A percentile compares a stretch with the other conserved stretches of the same genome.
Conservation (phyloP, 345 rosid species). For the Turritis glabra region DNA sequence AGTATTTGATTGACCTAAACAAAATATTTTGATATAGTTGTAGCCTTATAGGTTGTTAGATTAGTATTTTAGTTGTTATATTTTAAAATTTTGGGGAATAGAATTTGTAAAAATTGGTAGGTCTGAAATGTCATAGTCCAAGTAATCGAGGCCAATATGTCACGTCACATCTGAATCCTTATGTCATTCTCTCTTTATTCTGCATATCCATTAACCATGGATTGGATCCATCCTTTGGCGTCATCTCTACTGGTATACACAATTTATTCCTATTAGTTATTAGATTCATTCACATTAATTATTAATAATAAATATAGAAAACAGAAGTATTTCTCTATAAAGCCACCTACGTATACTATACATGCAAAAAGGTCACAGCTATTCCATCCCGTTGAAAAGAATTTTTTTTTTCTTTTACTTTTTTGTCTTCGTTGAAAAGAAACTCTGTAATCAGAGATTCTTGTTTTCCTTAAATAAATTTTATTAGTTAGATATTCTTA, state of each 20-base stretch:
- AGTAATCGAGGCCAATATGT: conserved; percentile 43
- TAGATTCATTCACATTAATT: conserved; percentile 24
- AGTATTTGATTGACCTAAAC: background rate
- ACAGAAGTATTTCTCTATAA: conserved; percentile 28
- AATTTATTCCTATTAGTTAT: conserved; percentile 29
- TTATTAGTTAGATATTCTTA: conserved; percentile 33
- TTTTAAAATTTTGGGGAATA: background rate
- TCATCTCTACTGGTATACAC: conserved; percentile 17
- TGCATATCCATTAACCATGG: conserved; percentile 40
- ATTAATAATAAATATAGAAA: background rate
- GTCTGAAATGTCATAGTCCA: conserved; percentile 40
- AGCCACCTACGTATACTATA: conserved; percentile 31
- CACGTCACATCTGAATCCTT: conserved; percentile 46
- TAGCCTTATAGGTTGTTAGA: background rate
- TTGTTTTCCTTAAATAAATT: conserved; percentile 14
- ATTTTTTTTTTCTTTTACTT: background rate
- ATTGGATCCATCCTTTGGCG: conserved; percentile 39
- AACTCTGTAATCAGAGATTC: conserved; percentile 24
- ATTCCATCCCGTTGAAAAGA: conserved; percentile 24
- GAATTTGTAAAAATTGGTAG: conserved; percentile 13
- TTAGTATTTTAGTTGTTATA: background rate
- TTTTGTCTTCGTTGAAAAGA: conserved; percentile 21
- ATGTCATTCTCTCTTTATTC: conserved; percentile 46
- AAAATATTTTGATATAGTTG: background rate
- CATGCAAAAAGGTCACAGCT: conserved; percentile 38